Evolutionary conservation across 2,329 filamentous ascomycete genomes (phyloP).

Genomic region (Ophiostoma ulmi): DNA sequence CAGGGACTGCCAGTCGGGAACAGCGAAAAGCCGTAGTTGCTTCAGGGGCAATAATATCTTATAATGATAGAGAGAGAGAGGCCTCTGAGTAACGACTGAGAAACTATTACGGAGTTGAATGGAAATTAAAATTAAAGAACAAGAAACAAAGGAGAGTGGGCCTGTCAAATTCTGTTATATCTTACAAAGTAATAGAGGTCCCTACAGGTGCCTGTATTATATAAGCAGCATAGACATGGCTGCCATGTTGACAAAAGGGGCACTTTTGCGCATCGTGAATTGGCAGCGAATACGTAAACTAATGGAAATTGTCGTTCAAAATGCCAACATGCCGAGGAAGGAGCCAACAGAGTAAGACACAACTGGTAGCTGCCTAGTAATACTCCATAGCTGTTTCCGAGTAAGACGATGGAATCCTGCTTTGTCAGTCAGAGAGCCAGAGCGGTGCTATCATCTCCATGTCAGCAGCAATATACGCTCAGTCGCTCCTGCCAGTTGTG

Average conservation of each 20-base stretch:
- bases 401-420: background rate
- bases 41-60: background rate
- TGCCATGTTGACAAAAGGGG: constrained; percentile 5
- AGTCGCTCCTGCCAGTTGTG: background rate
- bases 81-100: too few species aligned
- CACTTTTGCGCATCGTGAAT: background rate
- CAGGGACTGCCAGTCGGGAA: background rate
- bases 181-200: background rate
- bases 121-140: background rate
- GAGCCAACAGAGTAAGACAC: background rate
- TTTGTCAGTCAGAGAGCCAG: too few species aligned
- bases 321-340: background rate
- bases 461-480: background rate
- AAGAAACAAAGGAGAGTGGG: background rate
- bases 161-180: background rate
- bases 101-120: too few species aligned
- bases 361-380: background rate
- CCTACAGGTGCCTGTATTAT: background rate
- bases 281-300: background rate
- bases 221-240: background rate
- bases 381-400: background rate
- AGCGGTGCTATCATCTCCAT: background rate
- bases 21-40: background rate
- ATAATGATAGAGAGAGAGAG: too few species aligned
- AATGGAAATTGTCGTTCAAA: background rate